phyloP scores from a whole-genome alignment of 768 basidiomycete genomes.

The Boletus rufocinnamomeus region DNA sequence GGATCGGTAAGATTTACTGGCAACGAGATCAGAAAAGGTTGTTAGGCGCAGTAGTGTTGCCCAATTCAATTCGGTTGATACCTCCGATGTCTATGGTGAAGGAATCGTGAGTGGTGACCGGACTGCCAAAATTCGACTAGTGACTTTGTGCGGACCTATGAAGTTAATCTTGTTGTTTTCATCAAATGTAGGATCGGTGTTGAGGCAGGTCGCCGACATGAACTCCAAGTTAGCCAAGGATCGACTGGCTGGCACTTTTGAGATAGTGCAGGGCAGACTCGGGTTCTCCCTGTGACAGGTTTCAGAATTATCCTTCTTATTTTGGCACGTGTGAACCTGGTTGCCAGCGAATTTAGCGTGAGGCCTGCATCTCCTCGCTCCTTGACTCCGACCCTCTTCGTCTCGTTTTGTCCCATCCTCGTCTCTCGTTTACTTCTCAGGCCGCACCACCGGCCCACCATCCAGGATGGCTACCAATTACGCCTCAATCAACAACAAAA shows the following conservation, averaged over 20 bases:
- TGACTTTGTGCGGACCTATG: conserved; percentile 35
- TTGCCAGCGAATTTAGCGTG: background rate
- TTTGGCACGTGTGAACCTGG: conserved; percentile 19
- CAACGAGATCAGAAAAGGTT: background rate
- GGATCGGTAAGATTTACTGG: conserved; percentile 59
- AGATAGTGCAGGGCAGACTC: no score
- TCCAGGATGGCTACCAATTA: conserved; percentile 44
- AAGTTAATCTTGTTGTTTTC: conserved; percentile 27
- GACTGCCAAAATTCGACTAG: background rate
- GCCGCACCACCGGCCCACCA: conserved; percentile 19
- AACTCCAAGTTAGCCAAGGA: background rate
- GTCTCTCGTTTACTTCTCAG: conserved; percentile 26
- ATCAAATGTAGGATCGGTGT: background rate
- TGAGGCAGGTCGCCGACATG: conserved; percentile 6
- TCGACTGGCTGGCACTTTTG: no score
- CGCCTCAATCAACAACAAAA: conserved; percentile 35
- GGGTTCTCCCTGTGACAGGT: background rate
- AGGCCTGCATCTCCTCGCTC: background rate
- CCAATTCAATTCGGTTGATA: conserved; percentile 13
- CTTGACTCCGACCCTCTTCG: conserved; percentile 6
- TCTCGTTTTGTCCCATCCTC: conserved; percentile 16
- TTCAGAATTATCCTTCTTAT: background rate
- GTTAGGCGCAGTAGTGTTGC: background rate
- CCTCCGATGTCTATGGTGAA: conserved; percentile 42
- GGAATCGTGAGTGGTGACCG: background rate